Base-by-base conservation (phyloP, 306 rosid genomes). In the Rosa multiflora region DNA sequence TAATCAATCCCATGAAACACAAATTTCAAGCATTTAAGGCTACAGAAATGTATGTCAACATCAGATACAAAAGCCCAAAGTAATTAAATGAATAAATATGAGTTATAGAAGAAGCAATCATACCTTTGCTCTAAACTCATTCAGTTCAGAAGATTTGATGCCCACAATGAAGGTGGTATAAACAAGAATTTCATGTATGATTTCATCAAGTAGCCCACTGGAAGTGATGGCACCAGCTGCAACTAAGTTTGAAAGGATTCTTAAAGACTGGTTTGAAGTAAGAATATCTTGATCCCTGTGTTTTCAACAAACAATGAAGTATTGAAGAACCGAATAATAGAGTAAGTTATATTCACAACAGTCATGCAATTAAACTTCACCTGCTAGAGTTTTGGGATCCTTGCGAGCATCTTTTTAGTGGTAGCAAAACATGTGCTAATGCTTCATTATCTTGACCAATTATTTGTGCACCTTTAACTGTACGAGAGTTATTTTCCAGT, bases 381-480 rank as follows among this genome's bases (percentile, higher is more conserved):
- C 93, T 85, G 93, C 85, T 78, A 49, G 83, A 72, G 80, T 84
- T 78, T 73, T 81, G 84, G 51, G 95, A 87, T 84, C 90, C 90
- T 77, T 83, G 84, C 7, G 91, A 85, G 93, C 98, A 92, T 83
- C 81, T 87, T 81, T 84, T 90, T 58, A 95, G 80, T 11, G 90
- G 97, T 46, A 83, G 79, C 76, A 95, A 86, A 86, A 95, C 79
- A 75, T 90, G 88, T 66, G 87, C 84, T 77, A 91, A 73, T 42
- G 97, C 92, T 84, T 95, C 96, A 81, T 78, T 88, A 68, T 95
- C 98, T 87, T 91, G 92, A 67, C 91, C 87, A 78, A 95, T 90
- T 81, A 84, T 51, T 79, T 83, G 92, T 48, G 99, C 97, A 75
- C 94, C 96, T 85, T 93, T 88, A 70, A 88, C 89, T 14, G 94